Conservation (phyloP, 805 yeast genomes). For the Saturnispora kantuleensis region DNA sequence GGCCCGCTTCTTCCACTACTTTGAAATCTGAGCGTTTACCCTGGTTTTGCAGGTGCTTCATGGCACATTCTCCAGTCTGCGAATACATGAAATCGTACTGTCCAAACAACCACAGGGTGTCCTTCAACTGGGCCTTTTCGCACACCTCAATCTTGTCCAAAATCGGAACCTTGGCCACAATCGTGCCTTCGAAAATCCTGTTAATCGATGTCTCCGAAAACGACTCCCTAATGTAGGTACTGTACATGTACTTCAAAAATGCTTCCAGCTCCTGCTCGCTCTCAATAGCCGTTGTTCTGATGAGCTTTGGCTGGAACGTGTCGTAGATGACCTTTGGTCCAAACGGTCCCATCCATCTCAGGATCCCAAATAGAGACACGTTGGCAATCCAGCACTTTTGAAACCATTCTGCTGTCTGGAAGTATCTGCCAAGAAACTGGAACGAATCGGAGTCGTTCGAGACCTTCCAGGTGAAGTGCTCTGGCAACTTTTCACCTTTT, state of each 20-base stretch:
- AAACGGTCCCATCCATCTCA: constrained; percentile 35
- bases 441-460: constrained; percentile 35
- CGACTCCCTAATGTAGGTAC: constrained; percentile 22
- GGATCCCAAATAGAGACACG: constrained; percentile 37
- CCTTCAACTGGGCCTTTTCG: constrained; percentile 20
- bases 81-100: constrained; percentile 68
- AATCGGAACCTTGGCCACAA: constrained; percentile 57
- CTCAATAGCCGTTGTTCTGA: constrained; percentile 20
- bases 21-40: constrained; percentile 25
- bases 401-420: constrained; percentile 29
- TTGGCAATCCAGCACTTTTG: constrained; percentile 31
- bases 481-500: constrained; percentile 8
- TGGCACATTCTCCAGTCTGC: constrained; percentile 44
- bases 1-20: constrained; percentile 53
- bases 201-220: constrained; percentile 32
- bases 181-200: constrained; percentile 44
- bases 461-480: constrained; percentile 22
- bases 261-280: constrained; percentile 21
- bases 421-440: constrained; percentile 38
- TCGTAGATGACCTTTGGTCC: constrained; percentile 25
- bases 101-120: constrained; percentile 49
- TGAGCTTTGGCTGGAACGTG: constrained; percentile 22
- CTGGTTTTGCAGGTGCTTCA: constrained; percentile 17
- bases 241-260: constrained; percentile 27
- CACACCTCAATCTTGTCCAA: constrained; percentile 39